Evolutionary conservation across 140 eudicot genomes (phyloP).

Genomic region (Cichorium intybus): DNA sequence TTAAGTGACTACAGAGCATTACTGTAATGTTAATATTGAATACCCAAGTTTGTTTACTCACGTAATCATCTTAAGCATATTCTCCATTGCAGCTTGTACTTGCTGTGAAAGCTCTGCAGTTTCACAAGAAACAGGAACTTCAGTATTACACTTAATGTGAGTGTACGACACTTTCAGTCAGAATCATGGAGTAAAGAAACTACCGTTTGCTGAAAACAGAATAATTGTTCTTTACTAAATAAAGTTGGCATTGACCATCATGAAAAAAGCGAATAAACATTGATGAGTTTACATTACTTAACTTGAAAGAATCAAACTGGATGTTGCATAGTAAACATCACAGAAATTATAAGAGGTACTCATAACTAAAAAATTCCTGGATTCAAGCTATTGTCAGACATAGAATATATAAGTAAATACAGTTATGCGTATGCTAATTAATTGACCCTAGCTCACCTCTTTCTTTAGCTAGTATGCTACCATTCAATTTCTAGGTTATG

Average conservation of each 20-base stretch:
- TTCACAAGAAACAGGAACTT: constrained; percentile 9
- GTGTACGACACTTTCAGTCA: background rate
- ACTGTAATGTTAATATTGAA: background rate
- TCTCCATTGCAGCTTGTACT: constrained; percentile 75
- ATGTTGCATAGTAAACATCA: constrained; percentile 4
- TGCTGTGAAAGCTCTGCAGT: constrained; percentile 80
- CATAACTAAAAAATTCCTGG: background rate
- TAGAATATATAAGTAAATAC: background rate
- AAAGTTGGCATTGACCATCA: constrained; percentile 8
- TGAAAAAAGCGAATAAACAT: background rate
- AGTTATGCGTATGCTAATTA: constrained; percentile 9
- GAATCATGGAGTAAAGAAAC: background rate
- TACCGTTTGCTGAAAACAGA: background rate
- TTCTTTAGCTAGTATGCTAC: constrained; percentile 1
- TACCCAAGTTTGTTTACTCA: constrained; percentile 31
- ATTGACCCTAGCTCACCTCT: background rate
- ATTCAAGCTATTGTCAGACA: background rate
- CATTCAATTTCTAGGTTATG: too few relatives aligned
- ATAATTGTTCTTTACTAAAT: background rate
- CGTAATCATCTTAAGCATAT: constrained; percentile 82
- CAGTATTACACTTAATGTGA: background rate
- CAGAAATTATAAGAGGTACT: background rate
- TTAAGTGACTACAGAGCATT: constrained; percentile 1
- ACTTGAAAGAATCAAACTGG: constrained; percentile 1
- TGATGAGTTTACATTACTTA: background rate